These are phyloP conservation scores for Allium cepa DNA, from an alignment of 106 monocot genomes.

Conservation along the genomic window DNA sequence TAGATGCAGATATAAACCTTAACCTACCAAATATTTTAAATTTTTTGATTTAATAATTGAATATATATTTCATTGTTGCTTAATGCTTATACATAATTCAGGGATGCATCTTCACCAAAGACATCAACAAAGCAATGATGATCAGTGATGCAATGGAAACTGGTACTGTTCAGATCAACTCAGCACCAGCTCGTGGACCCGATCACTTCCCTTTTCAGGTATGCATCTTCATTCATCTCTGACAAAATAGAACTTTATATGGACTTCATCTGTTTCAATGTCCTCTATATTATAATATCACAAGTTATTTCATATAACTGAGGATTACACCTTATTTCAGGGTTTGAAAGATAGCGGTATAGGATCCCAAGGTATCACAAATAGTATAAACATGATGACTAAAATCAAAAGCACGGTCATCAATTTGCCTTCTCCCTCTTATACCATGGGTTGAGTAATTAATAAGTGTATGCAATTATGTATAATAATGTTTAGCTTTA, in stretches of 20 bases:
- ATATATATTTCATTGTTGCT: too few relatives aligned
- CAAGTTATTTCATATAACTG: background rate
- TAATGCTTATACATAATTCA: slow-evolving; percentile 3
- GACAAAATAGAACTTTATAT: too few relatives aligned
- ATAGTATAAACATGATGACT: slow-evolving; percentile 98
- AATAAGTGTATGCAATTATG: too few relatives aligned
- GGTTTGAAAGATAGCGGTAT: slow-evolving; percentile 97
- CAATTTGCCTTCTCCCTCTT: slow-evolving; percentile 80
- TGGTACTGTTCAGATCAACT: slow-evolving; percentile 96
- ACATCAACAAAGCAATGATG: slow-evolving; percentile 94
- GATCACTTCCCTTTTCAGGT: slow-evolving; percentile 99
- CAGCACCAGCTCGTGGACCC: slow-evolving; percentile 94
- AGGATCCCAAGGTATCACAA: slow-evolving; percentile 95
- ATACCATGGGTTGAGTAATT: slow-evolving; percentile 69
- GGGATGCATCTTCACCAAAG: slow-evolving; percentile 97
- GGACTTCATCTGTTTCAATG: too few relatives aligned
- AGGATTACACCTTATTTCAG: slow-evolving; percentile 21
- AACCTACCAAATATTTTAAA: too few relatives aligned
- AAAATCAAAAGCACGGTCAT: slow-evolving; percentile 97
- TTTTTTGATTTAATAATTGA: too few relatives aligned
- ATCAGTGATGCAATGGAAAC: slow-evolving; percentile 97
- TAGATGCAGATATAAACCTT: too few relatives aligned
- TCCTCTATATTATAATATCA: too few relatives aligned
- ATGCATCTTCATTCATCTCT: background rate
- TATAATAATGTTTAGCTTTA: too few relatives aligned